phyloP scores from a whole-genome alignment of 192 early-diverging fungal species.

The Phlyctochytrium planicorne region DNA sequence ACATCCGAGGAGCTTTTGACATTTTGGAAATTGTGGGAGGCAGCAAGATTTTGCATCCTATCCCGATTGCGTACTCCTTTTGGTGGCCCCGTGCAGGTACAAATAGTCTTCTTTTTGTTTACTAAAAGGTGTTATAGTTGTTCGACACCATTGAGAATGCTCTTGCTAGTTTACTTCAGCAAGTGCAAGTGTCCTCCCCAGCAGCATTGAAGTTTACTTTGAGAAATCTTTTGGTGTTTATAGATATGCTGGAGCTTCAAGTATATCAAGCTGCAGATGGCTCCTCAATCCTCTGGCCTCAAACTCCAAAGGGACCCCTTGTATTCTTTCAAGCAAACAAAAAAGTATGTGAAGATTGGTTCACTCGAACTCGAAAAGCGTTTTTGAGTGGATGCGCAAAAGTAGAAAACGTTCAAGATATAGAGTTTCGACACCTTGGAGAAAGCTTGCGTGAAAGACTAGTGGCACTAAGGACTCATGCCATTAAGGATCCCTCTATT shows the following conservation, averaged over 20 bases:
- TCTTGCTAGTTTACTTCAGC: constrained; percentile 1
- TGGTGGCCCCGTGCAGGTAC: constrained; percentile 66
- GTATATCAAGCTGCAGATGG: constrained; percentile 63
- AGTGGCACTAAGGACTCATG: background rate
- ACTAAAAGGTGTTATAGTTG: constrained; percentile 24
- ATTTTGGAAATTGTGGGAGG: constrained; percentile 78
- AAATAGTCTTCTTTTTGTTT: background rate
- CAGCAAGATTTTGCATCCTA: constrained; percentile 69
- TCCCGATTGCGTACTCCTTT: constrained; percentile 71
- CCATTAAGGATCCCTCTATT: background rate
- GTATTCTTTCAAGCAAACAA: constrained; percentile 73
- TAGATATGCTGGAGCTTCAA: constrained; percentile 64
- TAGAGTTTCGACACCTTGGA: background rate
- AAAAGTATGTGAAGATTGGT: constrained; percentile 78
- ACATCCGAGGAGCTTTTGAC: constrained; percentile 50
- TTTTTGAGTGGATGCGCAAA: constrained; percentile 33
- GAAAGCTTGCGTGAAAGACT: background rate
- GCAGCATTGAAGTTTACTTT: background rate
- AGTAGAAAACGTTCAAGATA: background rate
- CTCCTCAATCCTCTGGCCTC: constrained; percentile 52
- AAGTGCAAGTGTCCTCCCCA: constrained; percentile 5
- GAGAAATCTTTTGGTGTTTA: background rate
- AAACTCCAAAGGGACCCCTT: constrained; percentile 62
- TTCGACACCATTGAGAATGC: constrained; percentile 37
- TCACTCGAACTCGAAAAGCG: constrained; percentile 54